Percentiles rank a stretch among this genome's conserved stretches.
Conservation (phyloP, 2,329 filamentous ascomycete species). For the Pyricularia pennisetigena region DNA sequence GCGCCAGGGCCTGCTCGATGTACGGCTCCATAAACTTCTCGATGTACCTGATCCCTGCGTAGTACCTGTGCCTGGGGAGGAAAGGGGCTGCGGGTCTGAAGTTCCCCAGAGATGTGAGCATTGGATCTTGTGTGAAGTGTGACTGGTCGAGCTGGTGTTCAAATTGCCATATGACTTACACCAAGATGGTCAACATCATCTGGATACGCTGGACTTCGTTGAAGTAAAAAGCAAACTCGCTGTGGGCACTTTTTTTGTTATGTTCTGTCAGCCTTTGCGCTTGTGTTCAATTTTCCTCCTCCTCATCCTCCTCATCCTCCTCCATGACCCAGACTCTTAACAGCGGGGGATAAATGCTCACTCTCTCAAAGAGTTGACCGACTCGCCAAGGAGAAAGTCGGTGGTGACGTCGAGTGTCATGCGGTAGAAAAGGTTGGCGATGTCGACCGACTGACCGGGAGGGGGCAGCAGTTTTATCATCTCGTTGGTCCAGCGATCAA, state of each 20-base stretch:
- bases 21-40: conserved; percentile 61
- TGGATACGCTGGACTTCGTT: conserved; percentile 60
- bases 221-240: conserved; percentile 60
- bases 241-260: conserved; percentile 36
- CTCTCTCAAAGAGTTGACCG: conserved; percentile 34
- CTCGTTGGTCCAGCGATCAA: conserved; percentile 48
- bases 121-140: not conserved
- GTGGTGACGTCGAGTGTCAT: conserved; percentile 59
- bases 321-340: not conserved
- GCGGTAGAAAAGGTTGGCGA: conserved; percentile 54
- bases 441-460: conserved; percentile 43
- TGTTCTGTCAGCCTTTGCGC: not conserved
- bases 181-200: conserved; percentile 44
- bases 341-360: conserved; percentile 11
- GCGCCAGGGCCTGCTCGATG: conserved; percentile 54
- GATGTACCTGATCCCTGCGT: conserved; percentile 51
- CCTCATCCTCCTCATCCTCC: too few relatives aligned
- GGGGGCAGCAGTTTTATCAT: conserved; percentile 49
- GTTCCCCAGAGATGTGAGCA: conserved; percentile 12
- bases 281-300: not conserved
- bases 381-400: conserved; percentile 57
- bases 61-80: conserved; percentile 50
- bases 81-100: conserved; percentile 48
- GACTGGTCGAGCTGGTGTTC: too few relatives aligned
- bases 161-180: conserved; percentile 23